A percentile compares a stretch with the other conserved stretches of the same genome.
These are phyloP conservation scores for Calonectria ilicicola DNA, from an alignment of 2,329 filamentous ascomycete species.

Conservation along the genomic window DNA sequence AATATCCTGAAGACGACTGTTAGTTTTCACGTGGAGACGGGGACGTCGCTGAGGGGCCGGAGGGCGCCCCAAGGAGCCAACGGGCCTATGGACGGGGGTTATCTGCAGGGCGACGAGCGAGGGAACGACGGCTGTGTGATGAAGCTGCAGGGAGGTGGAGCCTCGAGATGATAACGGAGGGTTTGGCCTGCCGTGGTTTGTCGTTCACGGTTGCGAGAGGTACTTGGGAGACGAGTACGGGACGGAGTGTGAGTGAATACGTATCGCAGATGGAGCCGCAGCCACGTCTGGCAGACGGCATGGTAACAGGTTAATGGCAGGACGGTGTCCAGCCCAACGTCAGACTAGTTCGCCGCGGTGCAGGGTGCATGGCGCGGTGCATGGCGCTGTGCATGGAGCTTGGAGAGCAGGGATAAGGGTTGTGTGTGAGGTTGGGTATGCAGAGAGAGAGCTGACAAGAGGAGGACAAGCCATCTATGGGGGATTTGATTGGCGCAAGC, in stretches of 20 bases:
- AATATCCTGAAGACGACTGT: conserved; percentile 25
- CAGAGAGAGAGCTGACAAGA: conserved; percentile 13
- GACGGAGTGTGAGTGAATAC: conserved; percentile 17
- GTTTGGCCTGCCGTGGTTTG: conserved; percentile 1
- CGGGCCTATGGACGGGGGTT: not conserved
- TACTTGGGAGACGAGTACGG: not conserved
- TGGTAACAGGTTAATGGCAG: not conserved
- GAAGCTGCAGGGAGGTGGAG: conserved; percentile 22
- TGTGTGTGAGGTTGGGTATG: conserved; percentile 9
- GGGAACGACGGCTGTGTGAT: conserved; percentile 22
- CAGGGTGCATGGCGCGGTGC: conserved; percentile 8
- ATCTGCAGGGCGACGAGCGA: conserved; percentile 9
- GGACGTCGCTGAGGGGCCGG: conserved; percentile 8
- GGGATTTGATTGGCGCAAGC: not conserved
- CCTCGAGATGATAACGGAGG: conserved; percentile 27
- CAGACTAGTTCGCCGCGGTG: conserved; percentile 15
- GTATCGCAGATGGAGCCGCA: not conserved
- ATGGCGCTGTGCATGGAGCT: not conserved
- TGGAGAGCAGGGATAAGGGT: conserved; percentile 2
- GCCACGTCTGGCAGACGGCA: conserved; percentile 14
- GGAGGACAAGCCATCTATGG: conserved; percentile 18
- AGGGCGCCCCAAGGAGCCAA: not conserved
- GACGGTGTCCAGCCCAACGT: conserved; percentile 3
- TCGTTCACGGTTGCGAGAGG: conserved; percentile 7
- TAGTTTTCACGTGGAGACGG: conserved; percentile 9